A percentile compares a stretch with the other conserved stretches of the same genome.
Conservation (phyloP, 2,329 filamentous ascomycete genomes). For the Trichoderma hamatum region DNA sequence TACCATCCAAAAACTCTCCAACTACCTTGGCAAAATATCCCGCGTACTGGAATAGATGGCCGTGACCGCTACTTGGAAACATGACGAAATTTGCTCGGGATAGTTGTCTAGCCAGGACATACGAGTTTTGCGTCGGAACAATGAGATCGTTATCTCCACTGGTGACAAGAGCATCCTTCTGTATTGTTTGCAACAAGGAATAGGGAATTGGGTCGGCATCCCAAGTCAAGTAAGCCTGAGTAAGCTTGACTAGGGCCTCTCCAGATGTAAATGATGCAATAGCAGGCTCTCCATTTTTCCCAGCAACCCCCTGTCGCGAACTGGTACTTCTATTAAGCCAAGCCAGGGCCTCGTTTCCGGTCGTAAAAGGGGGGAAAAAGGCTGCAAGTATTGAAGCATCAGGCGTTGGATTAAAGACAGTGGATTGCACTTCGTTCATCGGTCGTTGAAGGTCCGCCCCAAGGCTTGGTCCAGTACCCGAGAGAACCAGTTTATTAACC, state of each 20-base stretch:
- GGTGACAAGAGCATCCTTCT: constrained; percentile 8
- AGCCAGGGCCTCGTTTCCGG: not conserved
- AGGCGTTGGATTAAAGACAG: constrained; percentile 1
- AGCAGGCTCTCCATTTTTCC: constrained; percentile 3
- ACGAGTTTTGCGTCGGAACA: constrained; percentile 8
- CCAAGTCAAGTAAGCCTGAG: constrained; percentile 19
- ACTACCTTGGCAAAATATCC: constrained; percentile 1
- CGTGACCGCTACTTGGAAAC: constrained; percentile 7
- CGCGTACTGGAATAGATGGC: constrained; percentile 19
- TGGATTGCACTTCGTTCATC: constrained; percentile 16
- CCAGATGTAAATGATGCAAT: constrained; percentile 6
- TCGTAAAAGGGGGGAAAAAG: constrained; percentile 12
- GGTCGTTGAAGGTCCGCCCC: constrained; percentile 40
- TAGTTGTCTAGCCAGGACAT: not conserved
- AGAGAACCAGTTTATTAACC: constrained; percentile 47
- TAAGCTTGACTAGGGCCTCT: constrained; percentile 2
- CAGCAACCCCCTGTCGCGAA: constrained; percentile 1
- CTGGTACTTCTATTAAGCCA: not conserved
- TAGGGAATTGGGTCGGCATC: constrained; percentile 17
- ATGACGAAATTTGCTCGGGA: constrained; percentile 1
- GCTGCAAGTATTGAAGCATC: not conserved
- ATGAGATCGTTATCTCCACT: constrained; percentile 13
- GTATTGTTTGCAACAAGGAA: constrained; percentile 4
- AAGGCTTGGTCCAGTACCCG: constrained; percentile 47
- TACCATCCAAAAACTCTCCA: constrained; percentile 9